Conservation (phyloP, 2,329 filamentous ascomycete species). For the Plectosphaerella sp. region DNA sequence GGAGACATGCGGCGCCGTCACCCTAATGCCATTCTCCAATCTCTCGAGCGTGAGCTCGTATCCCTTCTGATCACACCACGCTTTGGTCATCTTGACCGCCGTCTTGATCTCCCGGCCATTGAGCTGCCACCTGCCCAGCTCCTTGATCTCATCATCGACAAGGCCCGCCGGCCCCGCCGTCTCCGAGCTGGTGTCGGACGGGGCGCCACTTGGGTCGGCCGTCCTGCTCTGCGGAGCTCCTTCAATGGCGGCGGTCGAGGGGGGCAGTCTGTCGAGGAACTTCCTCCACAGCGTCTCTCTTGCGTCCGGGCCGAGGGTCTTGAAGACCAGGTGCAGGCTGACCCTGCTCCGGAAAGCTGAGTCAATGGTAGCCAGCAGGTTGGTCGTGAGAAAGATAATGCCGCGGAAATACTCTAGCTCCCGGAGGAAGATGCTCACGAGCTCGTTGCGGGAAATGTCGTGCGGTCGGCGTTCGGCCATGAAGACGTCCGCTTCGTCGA, state of each 20-base stretch:
- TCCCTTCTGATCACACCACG: conserved; percentile 39
- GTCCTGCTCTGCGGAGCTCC: neutral
- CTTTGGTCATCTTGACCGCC: conserved; percentile 38
- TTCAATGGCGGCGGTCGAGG: neutral
- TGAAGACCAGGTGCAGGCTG: conserved; percentile 41
- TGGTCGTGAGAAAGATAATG: conserved; percentile 41
- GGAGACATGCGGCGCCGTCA: conserved; percentile 36
- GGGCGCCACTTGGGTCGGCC: neutral
- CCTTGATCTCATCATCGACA: conserved; percentile 28
- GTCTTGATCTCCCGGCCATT: conserved; percentile 45
- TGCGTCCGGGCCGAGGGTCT: conserved; percentile 29
- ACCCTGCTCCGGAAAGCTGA: conserved; percentile 15
- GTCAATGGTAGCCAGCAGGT: conserved; percentile 36
- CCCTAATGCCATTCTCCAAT: conserved; percentile 39
- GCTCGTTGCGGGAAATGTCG: conserved; percentile 43
- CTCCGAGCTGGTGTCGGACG: neutral
- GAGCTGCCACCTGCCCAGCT: conserved; percentile 34
- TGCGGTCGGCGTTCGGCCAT: conserved; percentile 25
- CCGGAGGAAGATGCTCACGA: conserved; percentile 42
- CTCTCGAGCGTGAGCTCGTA: conserved; percentile 34
- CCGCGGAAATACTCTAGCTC: conserved; percentile 41
- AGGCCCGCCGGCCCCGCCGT: conserved; percentile 10
- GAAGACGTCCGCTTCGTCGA: conserved; percentile 44
- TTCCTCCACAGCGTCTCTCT: conserved; percentile 39
- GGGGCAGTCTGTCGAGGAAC: conserved; percentile 33